Base-by-base conservation (phyloP, 2,329 filamentous ascomycete species). In the Fusarium heterosporum region DNA sequence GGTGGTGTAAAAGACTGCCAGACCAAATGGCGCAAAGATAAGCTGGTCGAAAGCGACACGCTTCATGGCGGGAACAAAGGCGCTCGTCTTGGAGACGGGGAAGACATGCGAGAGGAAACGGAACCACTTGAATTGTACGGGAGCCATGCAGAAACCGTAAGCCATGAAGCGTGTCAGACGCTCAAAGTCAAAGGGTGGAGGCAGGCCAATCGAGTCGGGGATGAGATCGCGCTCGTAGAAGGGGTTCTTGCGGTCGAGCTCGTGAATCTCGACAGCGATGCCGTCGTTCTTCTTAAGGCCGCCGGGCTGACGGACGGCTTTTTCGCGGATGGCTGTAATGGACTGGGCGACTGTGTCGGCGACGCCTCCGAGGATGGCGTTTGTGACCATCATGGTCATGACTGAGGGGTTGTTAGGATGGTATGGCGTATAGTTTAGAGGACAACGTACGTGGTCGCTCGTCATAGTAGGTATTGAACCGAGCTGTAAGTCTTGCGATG, bases 361-460 rank as follows among this genome's bases (percentile, higher is more conserved):
- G 71, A 99, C 90, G 72, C 96, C 96, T 81, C 93, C 93, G 60
- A 99, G 89, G 56, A 98, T 90, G 70, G 96, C 92, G 82, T 99
- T 99, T 78, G 95, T 97, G 76, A 97, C 93, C 95, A 99, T 99
- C 80, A 97, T 99, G 65, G 96, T 99, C 74, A 99, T 87, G 40
- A 99, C 92, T 92, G 76, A 60, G 50, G 36, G 60, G 38, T 26
- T 53, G 30, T 47, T 67, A 22, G 69, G 57, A 47, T 47, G 10
- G 4, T 30, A 22, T 43, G 32, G 14, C 28, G 17, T 26, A 11
- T 8, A 8, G 7, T 9, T 16, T 36, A 16, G 32, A 36, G 16
- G 19, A 52, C 40, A 39, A 77, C 85, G 70, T 84, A 94, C 92
- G 84, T 75, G 95, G 96, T 75, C 92, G 91, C 76, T 93, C 90